Evolutionary conservation across 2,329 filamentous ascomycete species (phyloP).

Genomic region (Pestalotiopsis sp.): DNA sequence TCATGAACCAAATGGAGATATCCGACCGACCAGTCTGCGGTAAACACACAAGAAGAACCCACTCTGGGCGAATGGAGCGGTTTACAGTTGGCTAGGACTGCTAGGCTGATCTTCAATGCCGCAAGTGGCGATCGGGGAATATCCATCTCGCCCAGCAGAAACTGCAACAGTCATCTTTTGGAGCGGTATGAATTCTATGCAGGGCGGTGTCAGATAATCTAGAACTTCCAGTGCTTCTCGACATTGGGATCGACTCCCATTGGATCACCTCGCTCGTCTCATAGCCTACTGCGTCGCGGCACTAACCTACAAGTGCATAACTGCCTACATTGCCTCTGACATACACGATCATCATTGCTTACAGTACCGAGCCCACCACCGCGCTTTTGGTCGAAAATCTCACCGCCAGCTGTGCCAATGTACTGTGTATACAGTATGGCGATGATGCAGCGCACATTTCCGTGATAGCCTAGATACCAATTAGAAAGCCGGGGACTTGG

Average conservation of each 20-base stretch:
- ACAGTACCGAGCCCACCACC: not conserved
- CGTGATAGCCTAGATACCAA: no score
- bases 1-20: not conserved
- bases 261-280: no score
- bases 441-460: no score
- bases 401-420: no score
- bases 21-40: not conserved
- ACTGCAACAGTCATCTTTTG: not conserved
- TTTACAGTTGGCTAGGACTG: not conserved
- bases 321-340: not conserved
- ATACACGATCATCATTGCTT: not conserved
- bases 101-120: not conserved
- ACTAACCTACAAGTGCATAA: not conserved
- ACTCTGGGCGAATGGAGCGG: not conserved
- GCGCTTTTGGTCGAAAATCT: not conserved
- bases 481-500: no score
- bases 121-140: not conserved
- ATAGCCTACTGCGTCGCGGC: not conserved
- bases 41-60: not conserved
- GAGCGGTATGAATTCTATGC: not conserved
- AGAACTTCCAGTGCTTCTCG: not conserved
- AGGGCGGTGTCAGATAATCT: not conserved
- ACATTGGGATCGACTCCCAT: no score
- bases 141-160: not conserved
- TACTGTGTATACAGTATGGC: no score